Evolutionary conservation across 495 filamentous ascomycete genomes (phyloP).

Genomic region (Extremus antarcticus): DNA sequence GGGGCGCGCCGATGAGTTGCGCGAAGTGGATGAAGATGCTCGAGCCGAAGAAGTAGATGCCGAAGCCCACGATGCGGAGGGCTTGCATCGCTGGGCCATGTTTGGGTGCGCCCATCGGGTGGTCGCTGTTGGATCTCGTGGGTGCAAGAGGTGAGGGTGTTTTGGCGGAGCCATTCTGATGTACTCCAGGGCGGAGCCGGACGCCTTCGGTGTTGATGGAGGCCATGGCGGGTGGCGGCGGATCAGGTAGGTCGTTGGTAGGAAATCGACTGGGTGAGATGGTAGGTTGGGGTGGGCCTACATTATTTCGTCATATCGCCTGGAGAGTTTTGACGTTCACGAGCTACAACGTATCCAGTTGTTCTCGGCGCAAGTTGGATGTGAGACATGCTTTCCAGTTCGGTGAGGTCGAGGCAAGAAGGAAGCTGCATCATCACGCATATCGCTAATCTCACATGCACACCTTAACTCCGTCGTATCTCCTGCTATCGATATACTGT

Average conservation of each 20-base stretch:
- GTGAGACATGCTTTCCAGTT: no score
- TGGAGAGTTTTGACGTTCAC: no score
- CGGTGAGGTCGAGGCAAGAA: no score
- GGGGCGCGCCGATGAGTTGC: conserved; percentile 56
- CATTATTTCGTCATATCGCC: no score
- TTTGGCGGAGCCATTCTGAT: neutral
- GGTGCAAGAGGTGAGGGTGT: neutral
- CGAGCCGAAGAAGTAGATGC: conserved; percentile 15
- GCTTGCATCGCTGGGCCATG: conserved; percentile 8
- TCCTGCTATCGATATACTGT: no score
- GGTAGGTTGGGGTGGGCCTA: no score
- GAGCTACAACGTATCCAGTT: no score
- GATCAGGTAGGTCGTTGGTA: neutral
- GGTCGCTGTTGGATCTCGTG: neutral
- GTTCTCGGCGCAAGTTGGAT: no score
- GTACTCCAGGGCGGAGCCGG: neutral
- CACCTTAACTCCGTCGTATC: no score
- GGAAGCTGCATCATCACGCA: no score
- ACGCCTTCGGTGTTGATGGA: neutral
- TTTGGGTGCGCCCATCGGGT: conserved; percentile 13
- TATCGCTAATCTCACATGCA: no score
- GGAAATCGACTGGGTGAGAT: neutral
- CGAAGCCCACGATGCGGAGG: conserved; percentile 13
- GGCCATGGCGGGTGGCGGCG: neutral
- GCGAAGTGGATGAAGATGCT: conserved; percentile 40